Base-by-base conservation (phyloP, 169 alveolate genomes). In the Eimeria tenella region DNA sequence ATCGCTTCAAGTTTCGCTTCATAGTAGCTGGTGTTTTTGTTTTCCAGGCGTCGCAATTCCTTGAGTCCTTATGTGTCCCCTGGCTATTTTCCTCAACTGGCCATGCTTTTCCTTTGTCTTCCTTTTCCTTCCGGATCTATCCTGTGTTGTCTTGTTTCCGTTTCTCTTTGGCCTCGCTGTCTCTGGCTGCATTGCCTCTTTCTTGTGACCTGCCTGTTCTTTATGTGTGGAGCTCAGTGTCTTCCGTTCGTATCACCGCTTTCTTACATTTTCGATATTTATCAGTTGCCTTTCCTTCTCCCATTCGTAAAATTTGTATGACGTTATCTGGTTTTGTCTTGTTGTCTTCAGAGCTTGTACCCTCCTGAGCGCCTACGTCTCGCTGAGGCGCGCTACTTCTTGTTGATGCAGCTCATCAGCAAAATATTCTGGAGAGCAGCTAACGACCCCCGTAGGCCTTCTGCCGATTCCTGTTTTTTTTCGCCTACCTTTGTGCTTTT, bases 351-450 rank as follows among this genome's bases (percentile, higher is more conserved):
- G 93, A 96, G 98, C 63, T 94, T 97, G 86, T 97, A 97, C 83
- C 97, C 98, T n/a, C 98, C 98, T 5, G 98, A 97, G 92, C 84
- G 98, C 82, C 96, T 97, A 88, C 94, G 96, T 19, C 96, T 97
- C 58, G 97, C 98, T 21, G 96, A 91, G 65, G 97, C 96, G 92
- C 97, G 96, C 93, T 96, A 95, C 21, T 97, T 95, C 94, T 95
- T 96, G 93, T 95, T 97, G 90, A 95, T 96, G 84, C 97, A 97
- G 96, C 90, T 82, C 9, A 62, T 82, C 58, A 52, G 73, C 60
- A 82, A 82, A 58, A 62, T 82, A 55, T 82, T 82, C 75, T 82
- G 90, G 90, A 13, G 90, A n/a, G 62, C 73, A 15, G 73, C 90
- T 19, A 49, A 82, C 73, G 56, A 55, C 11, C 90, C 90, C 23